A percentile compares a stretch with the other conserved stretches of the same genome.
Evolutionary conservation across 2,329 filamentous ascomycete species (phyloP).

Genomic region (Fusarium sp.): DNA sequence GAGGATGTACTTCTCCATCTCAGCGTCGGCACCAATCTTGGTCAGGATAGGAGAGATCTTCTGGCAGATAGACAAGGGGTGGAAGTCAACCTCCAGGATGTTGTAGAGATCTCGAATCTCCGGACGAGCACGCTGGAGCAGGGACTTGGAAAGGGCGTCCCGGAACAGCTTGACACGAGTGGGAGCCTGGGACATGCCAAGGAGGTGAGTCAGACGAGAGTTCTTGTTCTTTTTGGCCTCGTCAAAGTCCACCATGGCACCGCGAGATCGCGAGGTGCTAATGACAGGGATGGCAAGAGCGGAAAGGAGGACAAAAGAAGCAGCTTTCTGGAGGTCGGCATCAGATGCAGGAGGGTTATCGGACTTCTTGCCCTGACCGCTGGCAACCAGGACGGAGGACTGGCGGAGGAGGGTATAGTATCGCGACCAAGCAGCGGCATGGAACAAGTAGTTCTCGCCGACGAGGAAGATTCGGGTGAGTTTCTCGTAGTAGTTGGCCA

Average conservation of each 20-base stretch:
- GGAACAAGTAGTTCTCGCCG: constrained; percentile 99
- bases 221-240: constrained; percentile 99
- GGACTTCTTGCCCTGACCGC: constrained; percentile 90
- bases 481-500: constrained; percentile 99
- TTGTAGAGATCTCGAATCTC: constrained; percentile 98
- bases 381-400: constrained; percentile 85
- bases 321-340: constrained; percentile 91
- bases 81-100: constrained; percentile 99
- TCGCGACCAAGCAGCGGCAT: constrained; percentile 96
- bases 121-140: constrained; percentile 91
- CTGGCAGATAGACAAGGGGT: constrained; percentile 97
- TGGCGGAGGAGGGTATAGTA: constrained; percentile 98
- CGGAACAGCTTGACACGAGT: constrained; percentile 94
- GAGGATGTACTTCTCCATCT: constrained; percentile 97
- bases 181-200: constrained; percentile 92
- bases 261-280: constrained; percentile 95
- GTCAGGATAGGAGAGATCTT: constrained; percentile 97
- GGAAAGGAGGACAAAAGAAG: constrained; percentile 95
- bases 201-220: constrained; percentile 93
- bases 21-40: constrained; percentile 92
- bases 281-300: constrained; percentile 99
- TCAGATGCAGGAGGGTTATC: constrained; percentile 94
- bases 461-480: constrained; percentile 98
- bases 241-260: constrained; percentile 96
- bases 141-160: constrained; percentile 93